Evolutionary conservation across 768 basidiomycete species (phyloP).

Genomic region (Tricholoma sp.): DNA sequence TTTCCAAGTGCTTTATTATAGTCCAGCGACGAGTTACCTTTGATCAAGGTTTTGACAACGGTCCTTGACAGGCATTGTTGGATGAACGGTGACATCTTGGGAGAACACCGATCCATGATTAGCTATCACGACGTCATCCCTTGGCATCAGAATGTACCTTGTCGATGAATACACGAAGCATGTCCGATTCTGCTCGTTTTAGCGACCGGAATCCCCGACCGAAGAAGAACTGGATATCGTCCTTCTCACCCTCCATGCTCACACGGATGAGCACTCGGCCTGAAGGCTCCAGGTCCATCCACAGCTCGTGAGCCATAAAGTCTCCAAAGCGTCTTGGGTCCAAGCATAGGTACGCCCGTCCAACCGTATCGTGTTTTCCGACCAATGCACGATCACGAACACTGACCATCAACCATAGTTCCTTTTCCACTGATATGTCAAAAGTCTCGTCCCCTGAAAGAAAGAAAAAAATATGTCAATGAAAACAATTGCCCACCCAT

Average conservation of each 20-base stretch:
- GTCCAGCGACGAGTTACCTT: constrained; percentile 58
- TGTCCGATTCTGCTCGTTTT: constrained; percentile 91
- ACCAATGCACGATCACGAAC: constrained; percentile 86
- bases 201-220: constrained; percentile 91
- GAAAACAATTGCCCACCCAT: constrained; percentile 4
- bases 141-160: constrained; percentile 53
- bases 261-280: constrained; percentile 84
- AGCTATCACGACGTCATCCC: not conserved
- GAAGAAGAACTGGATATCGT: constrained; percentile 96
- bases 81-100: constrained; percentile 90
- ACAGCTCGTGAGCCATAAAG: constrained; percentile 84
- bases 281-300: constrained; percentile 84
- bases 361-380: constrained; percentile 91
- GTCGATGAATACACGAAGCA: constrained; percentile 95
- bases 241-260: constrained; percentile 99
- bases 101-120: not conserved
- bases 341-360: constrained; percentile 87
- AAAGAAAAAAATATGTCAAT: constrained; percentile 1
- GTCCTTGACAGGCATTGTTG: constrained; percentile 77
- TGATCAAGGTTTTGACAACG: constrained; percentile 75
- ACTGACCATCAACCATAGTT: constrained; percentile 97
- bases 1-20: constrained; percentile 89
- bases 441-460: constrained; percentile 91
- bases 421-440: constrained; percentile 88
- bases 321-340: constrained; percentile 88